Conservation (phyloP, 2,329 filamentous ascomycete genomes). For the Diaporthe ilicicola region DNA sequence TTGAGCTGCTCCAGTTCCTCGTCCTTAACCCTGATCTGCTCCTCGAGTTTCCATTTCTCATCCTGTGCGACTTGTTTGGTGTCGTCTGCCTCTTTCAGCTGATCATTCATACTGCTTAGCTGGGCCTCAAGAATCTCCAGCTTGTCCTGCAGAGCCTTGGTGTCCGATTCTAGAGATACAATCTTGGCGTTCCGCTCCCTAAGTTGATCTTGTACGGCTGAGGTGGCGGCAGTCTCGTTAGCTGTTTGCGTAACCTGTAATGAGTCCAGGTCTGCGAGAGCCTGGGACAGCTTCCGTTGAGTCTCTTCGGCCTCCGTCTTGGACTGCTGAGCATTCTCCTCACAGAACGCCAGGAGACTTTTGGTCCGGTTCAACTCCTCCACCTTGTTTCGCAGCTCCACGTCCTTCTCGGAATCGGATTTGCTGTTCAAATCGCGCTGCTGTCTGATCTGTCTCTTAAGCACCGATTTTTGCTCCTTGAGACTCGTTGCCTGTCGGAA, state of each 20-base stretch:
- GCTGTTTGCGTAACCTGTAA: slow-evolving; percentile 42
- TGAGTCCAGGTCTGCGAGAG: slow-evolving; percentile 57
- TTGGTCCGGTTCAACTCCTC: slow-evolving; percentile 59
- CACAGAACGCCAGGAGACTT: slow-evolving; percentile 42
- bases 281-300: slow-evolving; percentile 59
- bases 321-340: slow-evolving; percentile 37
- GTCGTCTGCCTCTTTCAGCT: slow-evolving; percentile 37
- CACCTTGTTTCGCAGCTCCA: slow-evolving; percentile 66
- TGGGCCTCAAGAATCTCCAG: slow-evolving; percentile 45
- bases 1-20: slow-evolving; percentile 60
- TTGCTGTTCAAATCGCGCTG: slow-evolving; percentile 92
- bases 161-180: slow-evolving; percentile 52
- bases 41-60: slow-evolving; percentile 47
- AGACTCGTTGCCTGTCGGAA: slow-evolving; percentile 80
- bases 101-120: slow-evolving; percentile 34
- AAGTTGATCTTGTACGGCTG: slow-evolving; percentile 49
- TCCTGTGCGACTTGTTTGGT: slow-evolving; percentile 41
- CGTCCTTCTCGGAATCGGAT: slow-evolving; percentile 76
- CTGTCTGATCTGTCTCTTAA: slow-evolving; percentile 93
- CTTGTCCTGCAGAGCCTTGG: slow-evolving; percentile 48
- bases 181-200: slow-evolving; percentile 55
- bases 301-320: slow-evolving; percentile 44
- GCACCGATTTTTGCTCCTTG: slow-evolving; percentile 86
- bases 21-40: slow-evolving; percentile 57
- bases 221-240: slow-evolving; percentile 42